These are phyloP conservation scores for Scheffersomyces titani DNA, from an alignment of 1,139 yeast species.

Conservation along the genomic window DNA sequence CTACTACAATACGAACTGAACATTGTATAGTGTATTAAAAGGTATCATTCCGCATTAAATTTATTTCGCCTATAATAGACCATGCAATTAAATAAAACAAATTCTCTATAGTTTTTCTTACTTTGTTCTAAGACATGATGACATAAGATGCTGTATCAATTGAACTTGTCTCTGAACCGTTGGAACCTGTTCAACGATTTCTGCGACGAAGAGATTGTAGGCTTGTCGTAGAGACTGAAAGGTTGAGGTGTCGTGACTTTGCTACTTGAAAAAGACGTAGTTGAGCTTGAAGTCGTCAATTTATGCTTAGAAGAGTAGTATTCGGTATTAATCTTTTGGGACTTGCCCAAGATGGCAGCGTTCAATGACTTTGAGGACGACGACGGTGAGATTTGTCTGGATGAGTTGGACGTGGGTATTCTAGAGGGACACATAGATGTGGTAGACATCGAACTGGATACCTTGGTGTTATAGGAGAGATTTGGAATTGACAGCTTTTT, in stretches of 20 bases:
- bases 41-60: background rate
- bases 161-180: slow-evolving; percentile 30
- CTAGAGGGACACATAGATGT: background rate
- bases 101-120: background rate
- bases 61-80: too few relatives aligned
- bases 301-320: background rate
- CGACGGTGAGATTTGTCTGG: slow-evolving; percentile 2
- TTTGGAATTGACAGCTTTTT: background rate
- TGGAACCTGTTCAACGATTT: slow-evolving; percentile 33
- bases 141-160: slow-evolving; percentile 9
- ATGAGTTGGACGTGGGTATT: background rate
- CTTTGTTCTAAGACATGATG: background rate
- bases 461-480: background rate
- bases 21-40: background rate
- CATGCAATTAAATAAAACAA: background rate
- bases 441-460: background rate
- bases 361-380: slow-evolving; percentile 7
- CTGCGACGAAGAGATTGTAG: slow-evolving; percentile 50
- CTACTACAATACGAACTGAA: background rate
- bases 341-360: slow-evolving; percentile 3
- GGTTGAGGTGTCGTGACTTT: slow-evolving; percentile 19
- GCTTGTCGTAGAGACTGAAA: slow-evolving; percentile 36
- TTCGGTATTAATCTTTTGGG: background rate
- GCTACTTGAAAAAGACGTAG: background rate
- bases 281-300: background rate